Evolutionary conservation across 306 rosid species (phyloP).

Genomic region (Luffa acutangula): DNA sequence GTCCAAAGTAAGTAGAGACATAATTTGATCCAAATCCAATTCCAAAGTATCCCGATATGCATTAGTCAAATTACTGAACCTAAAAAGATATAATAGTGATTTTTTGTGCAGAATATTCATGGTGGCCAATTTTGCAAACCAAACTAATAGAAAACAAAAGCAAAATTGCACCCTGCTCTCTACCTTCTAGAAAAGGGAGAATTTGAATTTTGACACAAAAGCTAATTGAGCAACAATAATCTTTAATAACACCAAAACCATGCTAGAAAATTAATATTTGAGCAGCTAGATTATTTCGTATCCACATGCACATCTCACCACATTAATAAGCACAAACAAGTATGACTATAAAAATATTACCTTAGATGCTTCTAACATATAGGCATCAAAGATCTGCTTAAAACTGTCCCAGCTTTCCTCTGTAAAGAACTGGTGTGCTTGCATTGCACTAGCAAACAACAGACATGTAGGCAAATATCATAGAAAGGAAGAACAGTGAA

Average conservation of each 20-base stretch:
- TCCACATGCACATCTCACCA: neutral
- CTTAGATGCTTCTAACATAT: conserved; percentile 93
- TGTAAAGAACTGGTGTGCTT: conserved; percentile 94
- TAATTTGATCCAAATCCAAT: neutral
- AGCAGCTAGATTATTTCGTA: neutral
- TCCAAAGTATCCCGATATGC: neutral
- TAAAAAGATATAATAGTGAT: neutral
- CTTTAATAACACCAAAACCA: neutral
- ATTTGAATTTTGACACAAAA: neutral
- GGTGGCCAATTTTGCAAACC: neutral
- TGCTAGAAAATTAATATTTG: neutral
- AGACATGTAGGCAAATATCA: conserved; percentile 29
- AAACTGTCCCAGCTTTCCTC: conserved; percentile 94
- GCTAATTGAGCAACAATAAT: neutral
- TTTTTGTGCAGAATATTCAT: neutral
- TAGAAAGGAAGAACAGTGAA: conserved; percentile 17
- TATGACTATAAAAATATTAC: conserved; percentile 21
- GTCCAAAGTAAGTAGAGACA: neutral
- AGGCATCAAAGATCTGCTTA: conserved; percentile 71
- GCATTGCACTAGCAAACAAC: conserved; percentile 72
- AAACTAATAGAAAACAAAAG: neutral
- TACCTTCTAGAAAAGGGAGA: neutral
- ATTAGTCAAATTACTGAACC: neutral
- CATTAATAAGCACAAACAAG: neutral
- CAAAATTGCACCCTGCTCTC: neutral